Evolutionary conservation across 176 grass and related monocot genomes (phyloP).

Genomic region (Ampelocalamus luodianensis): DNA sequence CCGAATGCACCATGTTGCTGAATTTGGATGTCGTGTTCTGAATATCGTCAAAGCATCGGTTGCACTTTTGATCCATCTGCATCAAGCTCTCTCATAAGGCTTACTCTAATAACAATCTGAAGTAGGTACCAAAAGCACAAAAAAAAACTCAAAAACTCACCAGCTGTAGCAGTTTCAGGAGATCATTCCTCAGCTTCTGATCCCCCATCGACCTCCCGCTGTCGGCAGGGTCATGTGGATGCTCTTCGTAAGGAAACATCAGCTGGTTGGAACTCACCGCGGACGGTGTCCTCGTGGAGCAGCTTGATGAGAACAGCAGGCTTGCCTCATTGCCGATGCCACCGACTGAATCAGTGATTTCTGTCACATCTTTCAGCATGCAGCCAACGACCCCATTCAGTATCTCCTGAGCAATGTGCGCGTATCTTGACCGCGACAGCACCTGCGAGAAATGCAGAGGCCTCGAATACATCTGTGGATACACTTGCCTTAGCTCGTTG

Average conservation of each 20-base stretch:
- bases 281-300: conserved; percentile 38
- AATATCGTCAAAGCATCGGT: conserved; percentile 71
- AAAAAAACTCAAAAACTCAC: conserved; percentile 41
- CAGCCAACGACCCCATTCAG: conserved; percentile 59
- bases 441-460: conserved; percentile 54
- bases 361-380: conserved; percentile 52
- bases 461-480: conserved; percentile 22
- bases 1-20: conserved; percentile 45
- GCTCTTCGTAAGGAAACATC: conserved; percentile 38
- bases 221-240: background rate
- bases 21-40: conserved; percentile 56
- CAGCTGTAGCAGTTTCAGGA: conserved; percentile 66
- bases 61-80: conserved; percentile 86
- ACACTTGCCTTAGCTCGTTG: background rate
- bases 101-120: background rate
- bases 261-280: conserved; percentile 33
- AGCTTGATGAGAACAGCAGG: conserved; percentile 47
- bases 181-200: conserved; percentile 50
- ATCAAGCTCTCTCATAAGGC: background rate
- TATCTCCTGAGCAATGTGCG: conserved; percentile 60
- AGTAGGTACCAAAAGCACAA: background rate
- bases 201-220: conserved; percentile 32
- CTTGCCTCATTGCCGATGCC: conserved; percentile 34
- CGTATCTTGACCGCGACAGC: conserved; percentile 56
- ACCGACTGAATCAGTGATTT: conserved; percentile 15